Conservation (phyloP, 176 grass and related monocot species). For the Carex littledalei region DNA sequence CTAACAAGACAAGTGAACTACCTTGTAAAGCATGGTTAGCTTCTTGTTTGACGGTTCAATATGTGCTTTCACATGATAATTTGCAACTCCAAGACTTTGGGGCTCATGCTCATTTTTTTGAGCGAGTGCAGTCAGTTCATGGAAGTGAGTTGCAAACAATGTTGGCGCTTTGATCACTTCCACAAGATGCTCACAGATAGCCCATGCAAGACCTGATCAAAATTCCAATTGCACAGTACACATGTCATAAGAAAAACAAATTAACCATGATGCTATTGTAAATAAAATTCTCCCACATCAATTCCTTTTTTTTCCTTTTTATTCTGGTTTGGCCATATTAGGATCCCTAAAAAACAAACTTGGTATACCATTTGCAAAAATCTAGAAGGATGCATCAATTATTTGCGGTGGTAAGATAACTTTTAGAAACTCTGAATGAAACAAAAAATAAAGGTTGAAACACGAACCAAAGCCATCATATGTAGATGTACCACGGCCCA, state of each 20-base stretch:
- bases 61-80: conserved; percentile 99
- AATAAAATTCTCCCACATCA: neutral
- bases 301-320: neutral
- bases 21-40: conserved; percentile 98
- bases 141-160: conserved; percentile 96
- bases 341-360: neutral
- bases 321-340: neutral
- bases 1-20: conserved; percentile 16
- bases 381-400: neutral
- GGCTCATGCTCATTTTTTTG: conserved; percentile 43
- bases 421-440: neutral
- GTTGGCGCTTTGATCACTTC: conserved; percentile 82
- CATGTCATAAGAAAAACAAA: neutral
- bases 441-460: neutral
- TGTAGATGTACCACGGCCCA: conserved; percentile 94
- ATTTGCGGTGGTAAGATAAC: neutral
- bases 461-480: conserved; percentile 98
- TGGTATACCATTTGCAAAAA: neutral
- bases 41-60: conserved; percentile 88
- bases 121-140: conserved; percentile 89
- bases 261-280: neutral
- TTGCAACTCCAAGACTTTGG: conserved; percentile 56
- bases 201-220: conserved; percentile 83
- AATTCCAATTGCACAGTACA: conserved; percentile 24
- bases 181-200: conserved; percentile 96